A percentile compares a stretch with the other conserved stretches of the same genome.
These are phyloP conservation scores for Acacia confusa DNA, from an alignment of 306 rosid species.

Conservation along the genomic window DNA sequence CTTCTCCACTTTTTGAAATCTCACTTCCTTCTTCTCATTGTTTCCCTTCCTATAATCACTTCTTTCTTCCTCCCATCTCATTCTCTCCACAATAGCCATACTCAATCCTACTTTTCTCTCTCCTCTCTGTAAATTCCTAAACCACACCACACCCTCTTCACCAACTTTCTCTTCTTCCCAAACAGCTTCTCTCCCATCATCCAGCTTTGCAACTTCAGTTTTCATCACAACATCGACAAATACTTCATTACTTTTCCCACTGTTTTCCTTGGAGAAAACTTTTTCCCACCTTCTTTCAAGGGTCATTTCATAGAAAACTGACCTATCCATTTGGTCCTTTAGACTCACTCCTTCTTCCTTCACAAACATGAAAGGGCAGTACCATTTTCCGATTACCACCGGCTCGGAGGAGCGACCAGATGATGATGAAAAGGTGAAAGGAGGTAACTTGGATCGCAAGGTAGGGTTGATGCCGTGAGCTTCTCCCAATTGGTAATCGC, in stretches of 20 bases:
- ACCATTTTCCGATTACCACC: conserved; percentile 55
- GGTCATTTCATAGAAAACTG: not conserved
- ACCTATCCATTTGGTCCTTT: not conserved
- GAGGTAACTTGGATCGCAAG: conserved; percentile 38
- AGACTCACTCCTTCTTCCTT: not conserved
- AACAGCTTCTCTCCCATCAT: not conserved
- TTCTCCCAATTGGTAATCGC: conserved; percentile 30
- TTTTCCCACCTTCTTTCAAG: not conserved
- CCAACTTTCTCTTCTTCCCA: not conserved
- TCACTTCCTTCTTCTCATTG: not conserved
- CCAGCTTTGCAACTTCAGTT: not conserved
- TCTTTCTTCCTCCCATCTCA: too few relatives aligned
- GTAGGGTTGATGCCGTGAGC: conserved; percentile 47
- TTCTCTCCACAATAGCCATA: not conserved
- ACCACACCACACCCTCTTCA: not conserved
- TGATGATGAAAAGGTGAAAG: conserved; percentile 29
- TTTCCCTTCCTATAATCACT: not conserved
- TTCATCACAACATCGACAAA: not conserved
- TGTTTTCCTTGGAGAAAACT: not conserved
- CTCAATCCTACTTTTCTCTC: not conserved
- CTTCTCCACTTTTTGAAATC: not conserved
- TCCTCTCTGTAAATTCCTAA: not conserved
- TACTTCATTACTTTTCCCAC: not conserved
- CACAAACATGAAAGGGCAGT: conserved; percentile 25
- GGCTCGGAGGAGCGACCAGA: conserved; percentile 24